Conservation (phyloP, 257 asterid species). For the Ilex aquifolium region DNA sequence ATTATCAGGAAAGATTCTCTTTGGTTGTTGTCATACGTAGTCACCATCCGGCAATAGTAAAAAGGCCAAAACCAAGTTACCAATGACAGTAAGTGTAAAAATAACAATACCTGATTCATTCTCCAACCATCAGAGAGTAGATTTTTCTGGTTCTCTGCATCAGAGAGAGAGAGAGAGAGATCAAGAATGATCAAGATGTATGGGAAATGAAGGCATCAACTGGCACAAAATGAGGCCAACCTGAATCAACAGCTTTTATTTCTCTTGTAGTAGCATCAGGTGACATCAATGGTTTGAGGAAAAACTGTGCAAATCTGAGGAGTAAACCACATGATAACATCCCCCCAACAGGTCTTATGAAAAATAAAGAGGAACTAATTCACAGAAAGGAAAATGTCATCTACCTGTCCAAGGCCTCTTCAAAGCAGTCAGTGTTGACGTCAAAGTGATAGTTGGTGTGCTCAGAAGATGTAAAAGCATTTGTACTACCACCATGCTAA, state of each 20-base stretch:
- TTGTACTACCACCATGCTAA: slow-evolving; percentile 96
- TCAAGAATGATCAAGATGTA: slow-evolving; percentile 21
- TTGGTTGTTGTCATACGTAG: no score
- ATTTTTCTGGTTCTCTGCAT: slow-evolving; percentile 87
- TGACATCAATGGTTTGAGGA: slow-evolving; percentile 92
- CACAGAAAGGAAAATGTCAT: slow-evolving; percentile 3
- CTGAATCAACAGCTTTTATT: slow-evolving; percentile 96
- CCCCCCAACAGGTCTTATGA: slow-evolving; percentile 2
- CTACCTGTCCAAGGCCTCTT: slow-evolving; percentile 95
- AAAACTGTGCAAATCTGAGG: slow-evolving; percentile 86
- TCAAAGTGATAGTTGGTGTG: slow-evolving; percentile 85
- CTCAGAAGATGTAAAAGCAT: slow-evolving; percentile 88
- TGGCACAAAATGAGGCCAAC: slow-evolving; percentile 33
- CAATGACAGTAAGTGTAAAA: slow-evolving; percentile 3
- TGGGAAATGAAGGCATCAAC: slow-evolving; percentile 7
- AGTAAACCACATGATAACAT: slow-evolving; percentile 13
- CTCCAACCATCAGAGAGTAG: slow-evolving; percentile 91
- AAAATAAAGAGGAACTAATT: slow-evolving; percentile 2
- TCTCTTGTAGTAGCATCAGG: slow-evolving; percentile 96
- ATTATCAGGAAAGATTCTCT: no score
- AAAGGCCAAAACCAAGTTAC: not conserved
- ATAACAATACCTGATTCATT: slow-evolving; percentile 76
- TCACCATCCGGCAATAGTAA: not conserved
- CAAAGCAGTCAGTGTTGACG: slow-evolving; percentile 79
- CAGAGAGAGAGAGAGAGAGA: slow-evolving; percentile 9